A percentile compares a stretch with the other conserved stretches of the same genome.
Evolutionary conservation across 495 filamentous ascomycete genomes (phyloP).

Genomic region (Aspergillus nanangensis): DNA sequence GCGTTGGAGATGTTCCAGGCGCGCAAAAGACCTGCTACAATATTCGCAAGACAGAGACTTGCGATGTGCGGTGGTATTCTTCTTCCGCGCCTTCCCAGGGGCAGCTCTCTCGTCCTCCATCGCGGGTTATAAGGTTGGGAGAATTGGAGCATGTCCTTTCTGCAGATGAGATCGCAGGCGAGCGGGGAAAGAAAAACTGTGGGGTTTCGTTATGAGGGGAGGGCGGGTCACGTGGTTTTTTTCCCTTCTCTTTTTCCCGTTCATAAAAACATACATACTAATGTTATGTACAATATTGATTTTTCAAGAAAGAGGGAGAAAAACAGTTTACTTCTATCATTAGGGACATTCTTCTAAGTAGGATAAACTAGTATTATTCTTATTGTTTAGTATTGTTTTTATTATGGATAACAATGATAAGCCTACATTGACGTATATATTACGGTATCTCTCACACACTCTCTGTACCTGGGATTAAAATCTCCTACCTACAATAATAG

Average conservation of each 20-base stretch:
- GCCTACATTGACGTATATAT: no score
- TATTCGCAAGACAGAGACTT: constrained; percentile 48
- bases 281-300: no score
- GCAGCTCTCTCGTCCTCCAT: constrained; percentile 44
- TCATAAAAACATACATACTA: no score
- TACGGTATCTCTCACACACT: no score
- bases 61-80: constrained; percentile 32
- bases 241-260: background rate
- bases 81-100: constrained; percentile 41
- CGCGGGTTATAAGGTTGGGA: constrained; percentile 15
- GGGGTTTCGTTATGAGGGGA: constrained; percentile 31
- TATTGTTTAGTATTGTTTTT: no score
- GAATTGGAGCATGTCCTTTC: constrained; percentile 22
- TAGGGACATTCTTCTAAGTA: no score
- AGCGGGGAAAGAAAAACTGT: constrained; percentile 38
- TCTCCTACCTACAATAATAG: no score
- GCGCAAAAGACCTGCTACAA: constrained; percentile 47
- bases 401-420: no score
- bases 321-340: no score
- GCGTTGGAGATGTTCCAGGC: constrained; percentile 49
- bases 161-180: constrained; percentile 14
- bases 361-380: no score
- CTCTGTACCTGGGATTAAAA: no score
- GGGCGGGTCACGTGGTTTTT: constrained; percentile 30
- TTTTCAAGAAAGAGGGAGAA: no score